Percentiles rank a stretch among this genome's conserved stretches.
These are phyloP conservation scores for Epithele typhae DNA, from an alignment of 768 basidiomycete genomes.

Conservation along the genomic window DNA sequence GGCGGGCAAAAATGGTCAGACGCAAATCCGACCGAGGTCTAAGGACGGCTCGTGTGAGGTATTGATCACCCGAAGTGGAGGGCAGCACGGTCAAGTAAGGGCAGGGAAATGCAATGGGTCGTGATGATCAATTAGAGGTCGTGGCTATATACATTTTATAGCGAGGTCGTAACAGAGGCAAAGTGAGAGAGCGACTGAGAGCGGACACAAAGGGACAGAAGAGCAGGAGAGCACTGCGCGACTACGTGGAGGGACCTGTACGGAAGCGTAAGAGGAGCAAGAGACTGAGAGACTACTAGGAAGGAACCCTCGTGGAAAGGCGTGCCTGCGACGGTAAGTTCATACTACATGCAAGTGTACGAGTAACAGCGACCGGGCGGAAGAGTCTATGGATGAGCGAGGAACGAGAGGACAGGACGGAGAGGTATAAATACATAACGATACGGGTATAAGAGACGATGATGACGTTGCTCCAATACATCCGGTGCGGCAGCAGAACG, in stretches of 20 bases:
- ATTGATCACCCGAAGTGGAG: too few relatives aligned
- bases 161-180: constrained; percentile 1
- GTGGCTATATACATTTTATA: constrained; percentile 7
- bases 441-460: constrained; percentile 8
- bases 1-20: too few relatives aligned
- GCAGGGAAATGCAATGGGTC: not conserved
- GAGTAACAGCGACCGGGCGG: too few relatives aligned
- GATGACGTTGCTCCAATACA: not conserved
- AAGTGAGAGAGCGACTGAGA: not conserved
- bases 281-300: too few relatives aligned
- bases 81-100: too few relatives aligned
- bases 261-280: too few relatives aligned
- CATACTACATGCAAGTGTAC: too few relatives aligned
- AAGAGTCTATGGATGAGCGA: not conserved
- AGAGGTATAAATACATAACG: constrained; percentile 18
- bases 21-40: too few relatives aligned
- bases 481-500: not conserved
- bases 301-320: too few relatives aligned
- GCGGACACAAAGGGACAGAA: not conserved
- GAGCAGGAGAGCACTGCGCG: not conserved
- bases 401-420: not conserved
- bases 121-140: not conserved
- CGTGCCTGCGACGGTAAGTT: too few relatives aligned
- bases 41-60: too few relatives aligned
- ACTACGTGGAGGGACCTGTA: too few relatives aligned